Evolutionary conservation across 176 grass and related monocot species (phyloP), one percentile per base, ranked within the genome.

Genomic region (Hsuehochloa calcarea): DNA sequence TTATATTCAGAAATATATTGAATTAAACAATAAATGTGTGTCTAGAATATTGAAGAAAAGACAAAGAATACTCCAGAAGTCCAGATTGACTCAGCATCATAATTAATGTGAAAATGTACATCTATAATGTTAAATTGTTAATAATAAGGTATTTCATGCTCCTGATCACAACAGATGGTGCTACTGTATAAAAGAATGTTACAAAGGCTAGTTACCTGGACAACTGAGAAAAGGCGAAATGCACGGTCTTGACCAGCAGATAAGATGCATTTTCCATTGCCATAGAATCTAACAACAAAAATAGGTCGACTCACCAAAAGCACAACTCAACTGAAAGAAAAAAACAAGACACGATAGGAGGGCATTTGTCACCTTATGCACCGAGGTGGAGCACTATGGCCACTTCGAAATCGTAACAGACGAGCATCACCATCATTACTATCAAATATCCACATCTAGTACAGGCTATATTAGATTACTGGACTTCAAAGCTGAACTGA

Each of bases 371-470:
- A 98, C 93, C 93, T 93, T 89, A 98, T 80, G 78, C 93, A 95
- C 70, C 92, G 84, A 90, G 96, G 93, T 70, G 93, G 93, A 82
- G 93, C 96, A 82, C 96, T 95, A 87, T 98, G 96, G 10, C 96
- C 96, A 89, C 93, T 95, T 81, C 96, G 91, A 92, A 98, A 98
- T 65, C 96, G 87, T 85, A 98, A 90, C 44, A 98, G 78, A 66
- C 96, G 91, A 71, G 91, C 96, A 87, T 95, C 91, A 34, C 96
- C 93, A 37, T 98, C 96, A 66, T 70, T 94, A 78, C 81, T 98
- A 74, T 95, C 96, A 68, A 98, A 98, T 88, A 95, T 98, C 96
- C 96, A 98, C 91, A 98, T 98, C 96, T 98, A 86, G 56, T 46
- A 87, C 46, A 69, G 2, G 80, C 67, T 34, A 87, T 74, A 35